Evolutionary conservation across 2,329 filamentous ascomycete genomes (phyloP).

Genomic region (Zymoseptoria pseudotritici): DNA sequence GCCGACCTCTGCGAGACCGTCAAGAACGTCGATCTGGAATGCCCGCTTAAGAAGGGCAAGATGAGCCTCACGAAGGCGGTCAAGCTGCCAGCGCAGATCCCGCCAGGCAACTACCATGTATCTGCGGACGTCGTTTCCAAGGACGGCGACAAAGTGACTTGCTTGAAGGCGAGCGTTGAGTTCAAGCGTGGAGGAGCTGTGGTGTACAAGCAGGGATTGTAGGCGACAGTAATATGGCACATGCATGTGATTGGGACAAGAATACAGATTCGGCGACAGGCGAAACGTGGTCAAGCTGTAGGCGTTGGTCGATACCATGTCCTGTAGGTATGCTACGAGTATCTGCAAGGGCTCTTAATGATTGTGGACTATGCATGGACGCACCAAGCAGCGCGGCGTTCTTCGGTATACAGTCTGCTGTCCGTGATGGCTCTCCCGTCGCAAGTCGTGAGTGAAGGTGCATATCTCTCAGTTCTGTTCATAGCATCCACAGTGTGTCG

Average conservation of each 20-base stretch:
- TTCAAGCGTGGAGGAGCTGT: constrained; percentile 44
- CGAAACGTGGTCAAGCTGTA: background rate
- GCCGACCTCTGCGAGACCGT: constrained; percentile 86
- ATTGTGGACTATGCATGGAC: background rate
- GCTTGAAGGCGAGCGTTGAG: constrained; percentile 66
- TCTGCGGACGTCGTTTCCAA: constrained; percentile 73
- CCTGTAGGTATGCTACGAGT: background rate
- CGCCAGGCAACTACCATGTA: constrained; percentile 85
- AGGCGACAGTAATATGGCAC: background rate
- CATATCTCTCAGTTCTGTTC: background rate
- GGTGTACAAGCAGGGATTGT: constrained; percentile 21
- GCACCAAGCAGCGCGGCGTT: background rate
- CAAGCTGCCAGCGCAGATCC: constrained; percentile 77
- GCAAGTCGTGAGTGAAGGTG: background rate
- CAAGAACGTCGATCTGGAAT: constrained; percentile 77
- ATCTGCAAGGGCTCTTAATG: background rate
- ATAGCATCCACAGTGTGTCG: background rate
- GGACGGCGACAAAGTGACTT: constrained; percentile 72
- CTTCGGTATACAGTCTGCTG: background rate
- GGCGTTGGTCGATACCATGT: background rate
- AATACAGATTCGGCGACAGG: background rate
- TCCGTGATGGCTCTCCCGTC: background rate
- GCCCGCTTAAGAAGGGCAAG: constrained; percentile 75
- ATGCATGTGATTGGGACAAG: background rate
- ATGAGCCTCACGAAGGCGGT: constrained; percentile 70